Conservation (phyloP, 306 rosid genomes). For the Alnus rubra region DNA sequence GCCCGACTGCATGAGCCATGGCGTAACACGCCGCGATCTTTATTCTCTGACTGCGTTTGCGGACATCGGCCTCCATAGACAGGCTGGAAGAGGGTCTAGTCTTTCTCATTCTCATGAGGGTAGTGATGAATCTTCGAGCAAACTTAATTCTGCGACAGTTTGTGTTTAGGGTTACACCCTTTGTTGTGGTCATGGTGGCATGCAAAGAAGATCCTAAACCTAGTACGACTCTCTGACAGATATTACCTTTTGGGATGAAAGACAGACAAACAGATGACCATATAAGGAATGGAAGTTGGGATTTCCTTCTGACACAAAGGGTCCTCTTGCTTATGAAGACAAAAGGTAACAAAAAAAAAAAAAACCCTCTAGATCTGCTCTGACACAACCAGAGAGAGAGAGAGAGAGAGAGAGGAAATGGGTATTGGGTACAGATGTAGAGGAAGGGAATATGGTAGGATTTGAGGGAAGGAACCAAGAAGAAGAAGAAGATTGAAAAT, state of each 20-base stretch:
- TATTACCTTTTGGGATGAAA: constrained; percentile 12
- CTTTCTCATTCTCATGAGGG: constrained; percentile 26
- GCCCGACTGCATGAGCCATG: constrained; percentile 48
- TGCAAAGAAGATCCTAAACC: neutral
- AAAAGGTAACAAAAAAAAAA: constrained; percentile 8
- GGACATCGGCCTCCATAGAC: constrained; percentile 6
- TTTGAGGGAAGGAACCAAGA: constrained; percentile 3
- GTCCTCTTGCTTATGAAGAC: constrained; percentile 27
- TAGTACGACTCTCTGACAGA: constrained; percentile 35
- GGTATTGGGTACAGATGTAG: neutral
- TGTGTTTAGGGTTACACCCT: constrained; percentile 9
- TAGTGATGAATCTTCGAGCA: constrained; percentile 31
- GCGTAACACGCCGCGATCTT: constrained; percentile 39
- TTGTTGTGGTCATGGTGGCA: neutral
- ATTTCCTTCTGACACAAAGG: constrained; percentile 36
- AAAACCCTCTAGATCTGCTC: neutral
- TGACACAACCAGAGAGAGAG: constrained; percentile 14
- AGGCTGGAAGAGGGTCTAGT: neutral
- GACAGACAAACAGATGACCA: constrained; percentile 10
- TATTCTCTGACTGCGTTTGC: constrained; percentile 26
- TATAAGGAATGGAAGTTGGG: constrained; percentile 19
- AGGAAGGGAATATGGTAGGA: neutral
- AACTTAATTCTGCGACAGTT: constrained; percentile 16
- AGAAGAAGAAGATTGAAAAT: constrained; percentile 28
- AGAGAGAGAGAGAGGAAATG: constrained; percentile 11